Percentiles rank a stretch among this genome's conserved stretches.
These are phyloP conservation scores for Zymoseptoria tritici DNA, from an alignment of 2,329 filamentous ascomycete genomes.

Conservation along the genomic window DNA sequence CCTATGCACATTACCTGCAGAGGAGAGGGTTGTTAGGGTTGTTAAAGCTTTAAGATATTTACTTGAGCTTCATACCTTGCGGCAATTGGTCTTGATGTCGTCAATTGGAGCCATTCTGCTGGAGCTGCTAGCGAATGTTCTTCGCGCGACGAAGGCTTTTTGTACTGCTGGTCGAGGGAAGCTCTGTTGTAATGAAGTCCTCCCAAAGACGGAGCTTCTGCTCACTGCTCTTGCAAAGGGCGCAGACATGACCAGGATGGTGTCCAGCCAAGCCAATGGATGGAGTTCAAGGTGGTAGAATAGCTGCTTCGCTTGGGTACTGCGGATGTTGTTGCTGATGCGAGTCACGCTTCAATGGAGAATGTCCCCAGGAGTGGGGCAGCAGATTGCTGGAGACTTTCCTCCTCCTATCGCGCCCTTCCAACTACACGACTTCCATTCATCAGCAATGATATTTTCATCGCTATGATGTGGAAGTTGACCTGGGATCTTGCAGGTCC, in stretches of 20 bases:
- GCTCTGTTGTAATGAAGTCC: neutral
- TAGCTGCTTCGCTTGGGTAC: neutral
- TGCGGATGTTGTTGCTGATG: neutral
- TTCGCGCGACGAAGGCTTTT: neutral
- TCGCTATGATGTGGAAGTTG: no score
- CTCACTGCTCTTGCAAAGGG: neutral
- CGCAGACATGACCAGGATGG: neutral
- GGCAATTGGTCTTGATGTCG: conserved; percentile 38
- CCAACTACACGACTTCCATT: no score
- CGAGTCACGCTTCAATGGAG: neutral
- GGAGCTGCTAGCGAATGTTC: conserved; percentile 8
- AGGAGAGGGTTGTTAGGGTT: neutral
- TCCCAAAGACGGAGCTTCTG: neutral
- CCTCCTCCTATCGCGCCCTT: no score
- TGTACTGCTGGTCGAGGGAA: neutral
- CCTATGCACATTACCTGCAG: conserved; percentile 80
- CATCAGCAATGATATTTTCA: no score
- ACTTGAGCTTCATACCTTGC: conserved; percentile 33
- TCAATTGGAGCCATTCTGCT: conserved; percentile 15
- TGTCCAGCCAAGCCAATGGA: neutral
- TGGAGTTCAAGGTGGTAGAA: neutral
- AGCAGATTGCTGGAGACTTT: no score
- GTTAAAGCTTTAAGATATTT: neutral
- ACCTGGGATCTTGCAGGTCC: no score
- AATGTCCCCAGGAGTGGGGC: neutral